These are phyloP conservation scores for Fraxinus excelsior DNA, from an alignment of 257 asterid species.

Conservation along the genomic window DNA sequence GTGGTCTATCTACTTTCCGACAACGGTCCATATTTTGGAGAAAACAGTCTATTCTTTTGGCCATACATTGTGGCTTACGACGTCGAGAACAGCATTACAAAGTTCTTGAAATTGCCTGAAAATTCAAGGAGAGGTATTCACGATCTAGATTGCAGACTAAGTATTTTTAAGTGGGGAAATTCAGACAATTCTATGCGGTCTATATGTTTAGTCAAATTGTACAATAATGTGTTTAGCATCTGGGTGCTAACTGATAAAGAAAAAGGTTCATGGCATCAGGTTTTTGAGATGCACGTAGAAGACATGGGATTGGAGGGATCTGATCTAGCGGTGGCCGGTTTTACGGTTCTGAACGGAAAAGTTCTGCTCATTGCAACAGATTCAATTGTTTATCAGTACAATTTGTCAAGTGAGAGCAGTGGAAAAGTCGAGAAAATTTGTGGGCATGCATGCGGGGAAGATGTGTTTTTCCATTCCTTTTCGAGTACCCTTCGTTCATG, in stretches of 20 bases:
- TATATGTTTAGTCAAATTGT: constrained; percentile 7
- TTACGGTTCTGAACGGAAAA: not conserved
- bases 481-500: constrained; percentile 2
- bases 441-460: not conserved
- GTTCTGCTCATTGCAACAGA: not conserved
- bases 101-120: constrained; percentile 7
- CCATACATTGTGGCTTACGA: constrained; percentile 19
- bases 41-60: not conserved
- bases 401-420: not conserved
- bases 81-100: not conserved
- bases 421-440: not conserved
- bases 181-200: not conserved
- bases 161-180: constrained; percentile 11
- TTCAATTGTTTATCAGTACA: not conserved
- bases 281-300: not conserved
- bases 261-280: not conserved
- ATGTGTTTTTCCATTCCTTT: not conserved
- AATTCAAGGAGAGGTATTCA: not conserved
- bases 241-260: not conserved
- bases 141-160: not conserved
- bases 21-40: too few relatives aligned
- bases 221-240: not conserved
- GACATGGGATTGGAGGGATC: not conserved
- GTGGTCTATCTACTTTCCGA: constrained; percentile 18
- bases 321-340: not conserved